These are phyloP conservation scores for Cordyceps militaris DNA, from an alignment of 2,329 filamentous ascomycete species.

Conservation along the genomic window DNA sequence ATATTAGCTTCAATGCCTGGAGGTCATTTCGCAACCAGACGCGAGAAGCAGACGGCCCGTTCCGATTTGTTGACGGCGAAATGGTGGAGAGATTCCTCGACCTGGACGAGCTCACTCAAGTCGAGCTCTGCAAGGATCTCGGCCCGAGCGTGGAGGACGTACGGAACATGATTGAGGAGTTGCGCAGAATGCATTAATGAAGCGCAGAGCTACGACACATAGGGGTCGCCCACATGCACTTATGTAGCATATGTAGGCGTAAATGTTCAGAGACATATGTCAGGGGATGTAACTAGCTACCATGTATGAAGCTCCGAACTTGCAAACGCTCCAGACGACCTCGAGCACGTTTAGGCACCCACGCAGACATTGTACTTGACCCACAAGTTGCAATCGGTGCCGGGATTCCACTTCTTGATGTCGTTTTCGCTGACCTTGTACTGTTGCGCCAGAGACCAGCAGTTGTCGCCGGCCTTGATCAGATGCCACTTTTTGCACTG, in stretches of 20 bases:
- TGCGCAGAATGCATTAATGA: slow-evolving; percentile 52
- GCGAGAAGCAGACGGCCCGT: slow-evolving; percentile 68
- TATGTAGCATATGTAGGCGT: neutral
- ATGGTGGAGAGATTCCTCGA: slow-evolving; percentile 81
- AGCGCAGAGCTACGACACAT: neutral
- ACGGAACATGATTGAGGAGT: slow-evolving; percentile 53
- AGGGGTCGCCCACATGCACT: neutral
- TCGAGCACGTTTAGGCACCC: neutral
- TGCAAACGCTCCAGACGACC: no score
- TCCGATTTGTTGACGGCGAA: slow-evolving; percentile 87
- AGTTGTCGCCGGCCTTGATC: neutral
- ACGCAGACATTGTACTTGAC: slow-evolving; percentile 6
- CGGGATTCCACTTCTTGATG: neutral
- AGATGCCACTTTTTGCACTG: slow-evolving; percentile 3
- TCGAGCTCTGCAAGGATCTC: slow-evolving; percentile 45
- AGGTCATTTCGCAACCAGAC: slow-evolving; percentile 73
- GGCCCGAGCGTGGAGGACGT: slow-evolving; percentile 57
- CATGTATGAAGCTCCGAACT: no score
- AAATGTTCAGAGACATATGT: neutral
- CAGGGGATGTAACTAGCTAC: neutral
- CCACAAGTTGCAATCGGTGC: neutral
- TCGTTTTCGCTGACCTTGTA: neutral
- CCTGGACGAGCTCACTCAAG: slow-evolving; percentile 51
- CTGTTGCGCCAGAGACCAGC: neutral
- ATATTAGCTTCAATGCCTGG: slow-evolving; percentile 70